Evolutionary conservation across 495 filamentous ascomycete genomes (phyloP).

Genomic region (Stereocaulon alpinum): DNA sequence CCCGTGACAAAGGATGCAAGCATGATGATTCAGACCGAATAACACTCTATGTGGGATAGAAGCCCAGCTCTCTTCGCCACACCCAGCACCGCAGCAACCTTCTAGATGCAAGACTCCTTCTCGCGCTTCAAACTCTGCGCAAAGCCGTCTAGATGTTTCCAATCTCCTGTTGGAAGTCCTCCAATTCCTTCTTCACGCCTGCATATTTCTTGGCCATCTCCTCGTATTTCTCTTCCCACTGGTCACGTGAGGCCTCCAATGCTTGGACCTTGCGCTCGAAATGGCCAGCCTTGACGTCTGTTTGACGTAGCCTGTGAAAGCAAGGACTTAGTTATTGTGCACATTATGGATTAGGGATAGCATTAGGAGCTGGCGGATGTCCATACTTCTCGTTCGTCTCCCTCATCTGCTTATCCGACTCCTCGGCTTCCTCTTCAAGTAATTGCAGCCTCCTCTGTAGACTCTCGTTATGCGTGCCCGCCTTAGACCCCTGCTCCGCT

Average conservation of each 20-base stretch:
- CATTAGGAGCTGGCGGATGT: background rate
- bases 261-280: constrained; percentile 99
- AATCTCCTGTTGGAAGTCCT: constrained; percentile 79
- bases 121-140: constrained; percentile 3
- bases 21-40: background rate
- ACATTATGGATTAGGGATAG: background rate
- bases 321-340: background rate
- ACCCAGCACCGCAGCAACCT: constrained; percentile 9
- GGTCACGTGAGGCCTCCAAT: constrained; percentile 74
- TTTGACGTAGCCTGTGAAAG: constrained; percentile 74
- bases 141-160: constrained; percentile 64
- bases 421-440: constrained; percentile 94
- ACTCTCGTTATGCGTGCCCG: constrained; percentile 76
- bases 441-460: constrained; percentile 87
- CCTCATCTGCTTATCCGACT: constrained; percentile 84
- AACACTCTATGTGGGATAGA: background rate
- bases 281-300: constrained; percentile 97
- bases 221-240: constrained; percentile 95
- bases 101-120: constrained; percentile 11
- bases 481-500: constrained; percentile 61
- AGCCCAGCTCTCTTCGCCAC: constrained; percentile 4
- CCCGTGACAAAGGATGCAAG: background rate
- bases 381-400: constrained; percentile 97
- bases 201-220: constrained; percentile 85
- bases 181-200: constrained; percentile 78